These are phyloP conservation scores for Trypanosoma boissoni DNA, from an alignment of 208 protist genomes.

Conservation along the genomic window DNA sequence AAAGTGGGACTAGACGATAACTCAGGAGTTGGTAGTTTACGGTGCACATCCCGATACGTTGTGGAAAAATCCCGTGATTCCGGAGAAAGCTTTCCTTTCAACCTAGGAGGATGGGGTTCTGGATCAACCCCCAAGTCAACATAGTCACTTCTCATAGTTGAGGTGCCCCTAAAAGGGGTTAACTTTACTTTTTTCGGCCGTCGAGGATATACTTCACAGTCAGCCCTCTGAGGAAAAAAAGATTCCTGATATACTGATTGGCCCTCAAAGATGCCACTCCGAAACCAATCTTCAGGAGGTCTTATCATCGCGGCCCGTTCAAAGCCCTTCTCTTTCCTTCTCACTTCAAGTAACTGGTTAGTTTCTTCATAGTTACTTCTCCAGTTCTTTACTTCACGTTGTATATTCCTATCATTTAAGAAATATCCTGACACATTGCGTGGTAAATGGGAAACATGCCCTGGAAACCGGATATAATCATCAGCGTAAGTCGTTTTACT, in stretches of 20 bases:
- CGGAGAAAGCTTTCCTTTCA: constrained; percentile 5
- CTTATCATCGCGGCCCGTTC: constrained; percentile 1
- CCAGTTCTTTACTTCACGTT: not conserved
- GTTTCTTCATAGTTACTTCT: constrained; percentile 20
- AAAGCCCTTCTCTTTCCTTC: constrained; percentile 2
- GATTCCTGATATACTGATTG: constrained; percentile 5
- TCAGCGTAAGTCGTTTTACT: constrained; percentile 9
- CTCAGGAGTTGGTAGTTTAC: constrained; percentile 3
- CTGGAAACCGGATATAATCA: constrained; percentile 3
- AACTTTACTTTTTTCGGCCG: not conserved
- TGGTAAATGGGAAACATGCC: not conserved
- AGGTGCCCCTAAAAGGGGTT: constrained; percentile 12
- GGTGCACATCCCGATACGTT: constrained; percentile 11
- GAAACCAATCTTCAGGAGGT: not conserved
- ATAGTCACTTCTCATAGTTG: constrained; percentile 16
- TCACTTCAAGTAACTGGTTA: constrained; percentile 3
- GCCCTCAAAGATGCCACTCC: not conserved
- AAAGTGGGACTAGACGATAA: constrained; percentile 1
- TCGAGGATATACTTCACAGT: not conserved
- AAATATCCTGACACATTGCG: not conserved
- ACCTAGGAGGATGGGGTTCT: not conserved
- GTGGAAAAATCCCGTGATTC: constrained; percentile 18
- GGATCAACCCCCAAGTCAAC: constrained; percentile 1
- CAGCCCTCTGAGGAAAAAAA: constrained; percentile 4
- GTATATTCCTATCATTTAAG: not conserved